phyloP scores from a whole-genome alignment of 2,329 filamentous ascomycete species.

The Ramichloridium luteum region DNA sequence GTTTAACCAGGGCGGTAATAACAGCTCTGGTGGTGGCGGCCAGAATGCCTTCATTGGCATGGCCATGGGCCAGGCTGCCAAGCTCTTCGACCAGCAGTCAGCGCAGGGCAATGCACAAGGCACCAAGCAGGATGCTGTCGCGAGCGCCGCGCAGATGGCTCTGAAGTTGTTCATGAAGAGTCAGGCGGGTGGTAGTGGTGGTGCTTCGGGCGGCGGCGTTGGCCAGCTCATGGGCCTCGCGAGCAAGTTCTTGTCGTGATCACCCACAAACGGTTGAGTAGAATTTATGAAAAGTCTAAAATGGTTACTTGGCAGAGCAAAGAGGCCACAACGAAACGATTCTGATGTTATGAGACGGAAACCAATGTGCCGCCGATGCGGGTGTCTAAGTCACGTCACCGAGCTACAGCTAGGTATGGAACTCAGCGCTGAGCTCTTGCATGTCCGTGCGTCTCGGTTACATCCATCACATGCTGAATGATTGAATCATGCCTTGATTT shows the following conservation, averaged over 20 bases:
- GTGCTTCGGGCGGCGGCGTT: slow-evolving; percentile 35
- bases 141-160: slow-evolving; percentile 72
- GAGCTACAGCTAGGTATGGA: no score
- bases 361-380: no score
- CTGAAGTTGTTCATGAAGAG: slow-evolving; percentile 85
- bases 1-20: slow-evolving; percentile 40
- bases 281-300: slow-evolving; percentile 2
- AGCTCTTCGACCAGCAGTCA: slow-evolving; percentile 54
- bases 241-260: slow-evolving; percentile 43
- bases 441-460: no score
- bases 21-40: slow-evolving; percentile 33
- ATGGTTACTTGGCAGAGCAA: no score
- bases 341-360: no score
- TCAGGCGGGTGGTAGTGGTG: slow-evolving; percentile 38
- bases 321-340: no score
- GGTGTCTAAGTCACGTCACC: no score
- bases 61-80: slow-evolving; percentile 78
- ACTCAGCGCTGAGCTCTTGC: no score
- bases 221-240: slow-evolving; percentile 36
- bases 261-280: neutral
- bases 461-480: no score
- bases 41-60: slow-evolving; percentile 74
- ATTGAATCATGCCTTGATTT: no score
- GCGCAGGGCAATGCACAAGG: slow-evolving; percentile 42
- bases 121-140: slow-evolving; percentile 69